phyloP scores from a whole-genome alignment of 192 early-diverging fungal species.

The Spizellomyces sp. region DNA sequence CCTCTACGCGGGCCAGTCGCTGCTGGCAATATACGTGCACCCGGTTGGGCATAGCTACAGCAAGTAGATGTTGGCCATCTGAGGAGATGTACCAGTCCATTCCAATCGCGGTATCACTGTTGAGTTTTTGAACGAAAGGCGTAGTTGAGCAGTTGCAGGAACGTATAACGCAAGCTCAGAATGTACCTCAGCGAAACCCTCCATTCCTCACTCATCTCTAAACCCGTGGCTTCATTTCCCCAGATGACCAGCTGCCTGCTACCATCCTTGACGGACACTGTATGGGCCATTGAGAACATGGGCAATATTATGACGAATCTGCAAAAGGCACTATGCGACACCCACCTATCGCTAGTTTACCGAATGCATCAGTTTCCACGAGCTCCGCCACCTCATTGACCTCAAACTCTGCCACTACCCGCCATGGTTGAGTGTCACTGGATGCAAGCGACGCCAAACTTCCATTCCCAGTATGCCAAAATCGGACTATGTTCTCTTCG shows the following conservation, averaged over 20 bases:
- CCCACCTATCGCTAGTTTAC: slow-evolving; percentile 47
- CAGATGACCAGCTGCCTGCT: slow-evolving; percentile 44
- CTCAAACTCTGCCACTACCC: slow-evolving; percentile 26
- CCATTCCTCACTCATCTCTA: slow-evolving; percentile 50
- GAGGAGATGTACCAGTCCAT: slow-evolving; percentile 76
- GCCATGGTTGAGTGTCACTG: slow-evolving; percentile 10
- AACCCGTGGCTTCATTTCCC: slow-evolving; percentile 46
- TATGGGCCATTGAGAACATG: not conserved
- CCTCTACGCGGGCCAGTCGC: slow-evolving; percentile 41
- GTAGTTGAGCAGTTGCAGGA: not conserved
- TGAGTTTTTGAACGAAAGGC: not conserved
- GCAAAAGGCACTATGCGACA: slow-evolving; percentile 2
- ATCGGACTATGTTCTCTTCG: slow-evolving; percentile 10
- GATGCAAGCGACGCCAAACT: slow-evolving; percentile 10
- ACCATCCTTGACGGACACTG: slow-evolving; percentile 3
- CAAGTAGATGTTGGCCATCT: slow-evolving; percentile 73
- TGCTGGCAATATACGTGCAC: slow-evolving; percentile 67
- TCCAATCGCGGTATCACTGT: slow-evolving; percentile 54
- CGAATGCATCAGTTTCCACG: slow-evolving; percentile 43
- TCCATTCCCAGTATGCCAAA: slow-evolving; percentile 32
- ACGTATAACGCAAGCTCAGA: not conserved
- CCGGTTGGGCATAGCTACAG: slow-evolving; percentile 54
- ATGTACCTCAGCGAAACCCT: slow-evolving; percentile 37
- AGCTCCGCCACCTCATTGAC: slow-evolving; percentile 1
- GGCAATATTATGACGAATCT: not conserved